These are phyloP conservation scores for Achaetomiella virescens DNA, from an alignment of 495 filamentous ascomycete genomes.

Conservation along the genomic window DNA sequence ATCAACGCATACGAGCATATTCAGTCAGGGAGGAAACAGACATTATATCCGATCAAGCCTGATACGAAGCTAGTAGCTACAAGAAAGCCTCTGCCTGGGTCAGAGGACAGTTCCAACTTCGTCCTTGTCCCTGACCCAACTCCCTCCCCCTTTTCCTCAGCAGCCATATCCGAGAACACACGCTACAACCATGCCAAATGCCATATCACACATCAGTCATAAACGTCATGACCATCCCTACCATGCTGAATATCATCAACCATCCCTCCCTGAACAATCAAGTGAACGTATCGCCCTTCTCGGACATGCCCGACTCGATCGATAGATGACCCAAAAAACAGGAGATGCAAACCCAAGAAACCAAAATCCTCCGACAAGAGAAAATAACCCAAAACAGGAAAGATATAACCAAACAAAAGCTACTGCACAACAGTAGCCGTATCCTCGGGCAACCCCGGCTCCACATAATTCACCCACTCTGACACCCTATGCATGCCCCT, in stretches of 20 bases:
- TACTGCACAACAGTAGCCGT: constrained; percentile 3
- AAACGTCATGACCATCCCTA: not conserved
- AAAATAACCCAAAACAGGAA: not conserved
- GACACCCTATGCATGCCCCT: constrained; percentile 41
- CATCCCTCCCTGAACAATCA: not conserved
- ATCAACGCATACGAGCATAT: too few relatives aligned
- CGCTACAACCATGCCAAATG: not conserved
- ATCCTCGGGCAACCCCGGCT: constrained; percentile 26
- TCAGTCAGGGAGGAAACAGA: constrained; percentile 1
- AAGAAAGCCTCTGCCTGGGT: not conserved
- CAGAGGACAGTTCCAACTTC: not conserved
- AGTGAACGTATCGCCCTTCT: not conserved
- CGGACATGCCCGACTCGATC: too few relatives aligned
- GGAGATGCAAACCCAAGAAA: too few relatives aligned
- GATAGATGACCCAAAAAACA: too few relatives aligned
- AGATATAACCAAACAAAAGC: not conserved
- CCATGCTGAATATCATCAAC: not conserved
- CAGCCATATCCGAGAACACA: not conserved
- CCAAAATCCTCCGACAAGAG: too few relatives aligned
- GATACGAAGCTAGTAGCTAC: not conserved
- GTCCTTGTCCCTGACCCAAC: not conserved
- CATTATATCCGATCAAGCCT: constrained; percentile 3
- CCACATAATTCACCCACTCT: constrained; percentile 45
- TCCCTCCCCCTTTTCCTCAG: not conserved
- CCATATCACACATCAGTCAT: not conserved